Conservation (phyloP, 1,284 basidiomycete genomes). For the Trichosporon faecale region DNA sequence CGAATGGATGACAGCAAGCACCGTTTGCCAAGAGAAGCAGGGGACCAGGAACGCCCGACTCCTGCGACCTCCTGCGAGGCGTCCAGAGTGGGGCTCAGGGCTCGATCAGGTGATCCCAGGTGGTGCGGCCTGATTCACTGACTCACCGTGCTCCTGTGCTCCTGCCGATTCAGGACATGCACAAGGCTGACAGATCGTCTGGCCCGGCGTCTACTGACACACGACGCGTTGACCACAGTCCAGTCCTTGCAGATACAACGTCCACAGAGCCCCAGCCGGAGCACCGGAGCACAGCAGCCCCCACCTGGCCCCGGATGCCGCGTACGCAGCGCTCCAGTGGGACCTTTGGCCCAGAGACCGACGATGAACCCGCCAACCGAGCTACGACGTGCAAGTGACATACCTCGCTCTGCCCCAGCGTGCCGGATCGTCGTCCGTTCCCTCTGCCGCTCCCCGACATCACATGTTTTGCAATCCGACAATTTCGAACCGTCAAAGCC, state of each 20-base stretch:
- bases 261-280: background rate
- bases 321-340: background rate
- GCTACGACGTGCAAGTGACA: background rate
- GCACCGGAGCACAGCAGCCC: background rate
- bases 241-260: background rate
- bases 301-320: background rate
- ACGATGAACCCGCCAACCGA: background rate
- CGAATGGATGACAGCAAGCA: background rate
- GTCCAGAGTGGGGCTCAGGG: slow-evolving; percentile 1
- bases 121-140: background rate
- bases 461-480: background rate
- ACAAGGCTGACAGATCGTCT: background rate
- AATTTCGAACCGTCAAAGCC: background rate
- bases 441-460: background rate
- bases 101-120: background rate
- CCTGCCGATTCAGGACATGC: background rate
- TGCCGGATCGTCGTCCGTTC: background rate
- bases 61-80: background rate
- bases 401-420: background rate
- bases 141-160: no score
- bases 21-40: background rate
- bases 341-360: no score
- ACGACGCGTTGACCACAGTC: background rate
- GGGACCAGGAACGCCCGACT: background rate
- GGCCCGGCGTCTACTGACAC: background rate